Percentiles rank a stretch among this genome's conserved stretches.
Evolutionary conservation across 1,139 yeast species (phyloP).

Genomic region (Taiozyma sp.): DNA sequence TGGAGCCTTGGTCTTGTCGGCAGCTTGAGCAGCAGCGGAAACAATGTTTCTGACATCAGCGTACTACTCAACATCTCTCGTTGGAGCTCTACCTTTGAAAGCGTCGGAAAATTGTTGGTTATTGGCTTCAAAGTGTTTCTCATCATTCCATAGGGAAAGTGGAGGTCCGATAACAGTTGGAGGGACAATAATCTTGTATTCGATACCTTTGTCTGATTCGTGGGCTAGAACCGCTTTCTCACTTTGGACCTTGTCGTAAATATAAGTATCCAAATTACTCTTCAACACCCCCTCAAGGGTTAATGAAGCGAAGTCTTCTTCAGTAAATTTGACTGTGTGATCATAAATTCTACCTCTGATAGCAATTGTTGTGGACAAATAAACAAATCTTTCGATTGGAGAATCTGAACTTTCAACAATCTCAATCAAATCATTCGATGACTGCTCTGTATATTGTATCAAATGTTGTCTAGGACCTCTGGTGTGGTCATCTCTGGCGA

Average conservation of each 20-base stretch:
- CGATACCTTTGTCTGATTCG: slow-evolving; percentile 3
- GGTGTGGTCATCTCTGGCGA: slow-evolving; percentile 6
- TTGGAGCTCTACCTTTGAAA: slow-evolving; percentile 2
- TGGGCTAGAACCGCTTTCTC: slow-evolving; percentile 48
- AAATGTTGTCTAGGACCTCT: slow-evolving; percentile 26
- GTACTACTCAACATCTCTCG: slow-evolving; percentile 6
- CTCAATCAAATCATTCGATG: slow-evolving; percentile 38
- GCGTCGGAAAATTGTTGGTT: slow-evolving; percentile 1
- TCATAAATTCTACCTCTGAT: slow-evolving; percentile 28
- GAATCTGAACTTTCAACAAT: slow-evolving; percentile 40
- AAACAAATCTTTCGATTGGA: slow-evolving; percentile 43
- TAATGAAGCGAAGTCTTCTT: slow-evolving; percentile 34
- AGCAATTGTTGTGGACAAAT: slow-evolving; percentile 49
- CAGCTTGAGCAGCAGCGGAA: slow-evolving; percentile 5
- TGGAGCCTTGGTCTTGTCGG: slow-evolving; percentile 3
- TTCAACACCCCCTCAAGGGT: slow-evolving; percentile 17
- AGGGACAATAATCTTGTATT: slow-evolving; percentile 9
- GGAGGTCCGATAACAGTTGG: slow-evolving; percentile 10
- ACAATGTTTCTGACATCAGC: slow-evolving; percentile 10
- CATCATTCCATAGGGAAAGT: slow-evolving; percentile 1
- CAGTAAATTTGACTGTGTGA: slow-evolving; percentile 20
- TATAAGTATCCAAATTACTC: slow-evolving; percentile 33
- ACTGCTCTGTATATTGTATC: slow-evolving; percentile 45
- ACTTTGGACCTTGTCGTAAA: slow-evolving; percentile 45
- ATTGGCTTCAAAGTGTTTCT: slow-evolving; percentile 1